Evolutionary conservation across 306 rosid species (phyloP), one percentile per base, ranked within the genome.

Genomic region (Castanea sativa): DNA sequence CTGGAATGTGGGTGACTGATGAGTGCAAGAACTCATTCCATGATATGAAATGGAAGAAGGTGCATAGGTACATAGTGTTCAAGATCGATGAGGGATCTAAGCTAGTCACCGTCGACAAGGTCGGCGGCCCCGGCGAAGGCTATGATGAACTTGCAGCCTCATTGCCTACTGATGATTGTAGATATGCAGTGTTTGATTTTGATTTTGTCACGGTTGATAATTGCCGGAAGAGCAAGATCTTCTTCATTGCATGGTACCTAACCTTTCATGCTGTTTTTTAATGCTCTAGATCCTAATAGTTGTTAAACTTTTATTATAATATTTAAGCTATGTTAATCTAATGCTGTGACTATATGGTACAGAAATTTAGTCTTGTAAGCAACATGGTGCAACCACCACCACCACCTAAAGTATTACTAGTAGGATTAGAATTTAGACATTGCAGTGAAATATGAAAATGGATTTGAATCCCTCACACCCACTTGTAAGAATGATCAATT

Each of bases 41-140:
- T 96, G 99, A 93, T 82, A 93, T 96, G 99, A 96, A 96, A 77
- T 96, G 99, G 99, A 96, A 96, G 89, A 96, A 96, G 86, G 94
- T 93, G 2, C 94, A 89, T 72, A 83, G 96, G 68, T 96, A 86
- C 91, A 91, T 96, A 71, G 99, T 96, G 21, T 96, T 85, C 92
- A 96, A 96, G 93, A 96, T 96, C 87, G 99, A 96, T 14, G 99
- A 96, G 74, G 83, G 82, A 53, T 91, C 99, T 9, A 85, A 86
- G 82, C 91, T 96, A 6, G 96, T 96, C 16, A 96, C 93, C 33
- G 99, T 96, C 16, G 98, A 96, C 16, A 96, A 96, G 85, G 96
- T 93, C 0, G 99, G 99, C 35, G 99, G 94, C 35, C 86, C 99
- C 13, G 94, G 89, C 5, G 99, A 96, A 64, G 81, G 85, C 88